Evolutionary conservation across 345 rosid species (phyloP).

Genomic region (Durio zibethinus): DNA sequence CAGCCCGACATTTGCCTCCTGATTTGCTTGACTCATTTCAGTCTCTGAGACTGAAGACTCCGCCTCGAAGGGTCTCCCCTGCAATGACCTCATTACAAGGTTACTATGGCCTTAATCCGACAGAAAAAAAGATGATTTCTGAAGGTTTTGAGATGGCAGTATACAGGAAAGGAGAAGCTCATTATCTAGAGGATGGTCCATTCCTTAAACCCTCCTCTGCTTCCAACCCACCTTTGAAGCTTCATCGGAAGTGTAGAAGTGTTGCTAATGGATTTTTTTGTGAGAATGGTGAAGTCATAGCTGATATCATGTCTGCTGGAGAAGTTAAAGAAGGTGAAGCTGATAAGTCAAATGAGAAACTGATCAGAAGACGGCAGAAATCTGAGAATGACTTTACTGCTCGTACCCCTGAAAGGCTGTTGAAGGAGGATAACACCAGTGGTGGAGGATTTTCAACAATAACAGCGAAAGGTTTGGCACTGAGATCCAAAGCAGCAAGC

Average conservation of each 20-base stretch:
- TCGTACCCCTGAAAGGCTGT: slow-evolving; percentile 46
- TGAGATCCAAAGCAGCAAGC: slow-evolving; percentile 61
- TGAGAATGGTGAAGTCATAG: slow-evolving; percentile 38
- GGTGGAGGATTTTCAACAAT: slow-evolving; percentile 38
- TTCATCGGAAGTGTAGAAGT: slow-evolving; percentile 61
- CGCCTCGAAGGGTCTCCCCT: slow-evolving; percentile 49
- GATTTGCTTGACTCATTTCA: slow-evolving; percentile 57
- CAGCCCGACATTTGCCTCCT: slow-evolving; percentile 26
- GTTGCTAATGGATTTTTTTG: slow-evolving; percentile 40
- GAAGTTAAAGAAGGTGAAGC: slow-evolving; percentile 30
- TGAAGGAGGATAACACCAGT: slow-evolving; percentile 55
- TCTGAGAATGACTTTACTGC: slow-evolving; percentile 38
- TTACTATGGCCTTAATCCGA: slow-evolving; percentile 62
- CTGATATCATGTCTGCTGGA: slow-evolving; percentile 13
- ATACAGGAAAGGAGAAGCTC: slow-evolving; percentile 35
- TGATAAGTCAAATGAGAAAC: slow-evolving; percentile 41
- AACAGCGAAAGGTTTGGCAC: slow-evolving; percentile 64
- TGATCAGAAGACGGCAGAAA: slow-evolving; percentile 59
- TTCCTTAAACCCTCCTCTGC: slow-evolving; percentile 34
- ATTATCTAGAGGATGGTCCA: slow-evolving; percentile 31
- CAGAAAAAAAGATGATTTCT: slow-evolving; percentile 24
- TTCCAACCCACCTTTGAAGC: slow-evolving; percentile 35
- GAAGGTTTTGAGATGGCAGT: slow-evolving; percentile 58
- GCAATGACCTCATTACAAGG: slow-evolving; percentile 84
- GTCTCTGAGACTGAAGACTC: slow-evolving; percentile 46